Evolutionary conservation across 2,329 filamentous ascomycete genomes (phyloP).

Genomic region (Aspergillus phoenicis): DNA sequence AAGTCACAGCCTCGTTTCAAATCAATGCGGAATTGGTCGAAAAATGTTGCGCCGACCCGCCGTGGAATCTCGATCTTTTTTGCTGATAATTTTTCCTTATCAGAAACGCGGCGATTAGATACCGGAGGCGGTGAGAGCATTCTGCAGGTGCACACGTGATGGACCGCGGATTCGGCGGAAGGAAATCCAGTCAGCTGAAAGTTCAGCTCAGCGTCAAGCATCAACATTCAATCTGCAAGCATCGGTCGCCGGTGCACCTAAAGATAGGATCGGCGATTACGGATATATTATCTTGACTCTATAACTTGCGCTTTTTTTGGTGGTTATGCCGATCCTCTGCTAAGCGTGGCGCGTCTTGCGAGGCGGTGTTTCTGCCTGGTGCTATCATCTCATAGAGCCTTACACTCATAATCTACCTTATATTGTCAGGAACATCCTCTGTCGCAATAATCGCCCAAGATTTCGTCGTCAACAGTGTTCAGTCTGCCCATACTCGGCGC

Average conservation of each 20-base stretch:
- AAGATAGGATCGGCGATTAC: neutral
- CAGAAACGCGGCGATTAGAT: slow-evolving; percentile 33
- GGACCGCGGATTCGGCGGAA: slow-evolving; percentile 19
- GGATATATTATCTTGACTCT: neutral
- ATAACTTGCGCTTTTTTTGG: neutral
- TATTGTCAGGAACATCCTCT: slow-evolving; percentile 2
- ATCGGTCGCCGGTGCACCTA: neutral
- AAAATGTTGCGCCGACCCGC: neutral
- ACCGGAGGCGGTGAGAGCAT: slow-evolving; percentile 29
- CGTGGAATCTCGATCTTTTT: slow-evolving; percentile 1
- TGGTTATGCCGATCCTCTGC: slow-evolving; percentile 10
- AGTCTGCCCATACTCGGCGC: slow-evolving; percentile 24
- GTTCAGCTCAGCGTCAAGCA: slow-evolving; percentile 2
- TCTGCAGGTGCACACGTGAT: slow-evolving; percentile 20
- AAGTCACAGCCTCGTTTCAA: neutral
- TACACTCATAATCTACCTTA: slow-evolving; percentile 9
- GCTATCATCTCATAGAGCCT: slow-evolving; percentile 8
- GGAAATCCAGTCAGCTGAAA: slow-evolving; percentile 6
- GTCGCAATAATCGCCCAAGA: slow-evolving; percentile 35
- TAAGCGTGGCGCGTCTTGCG: slow-evolving; percentile 21
- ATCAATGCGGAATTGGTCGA: neutral
- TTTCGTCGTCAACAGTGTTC: slow-evolving; percentile 32
- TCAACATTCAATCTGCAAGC: neutral
- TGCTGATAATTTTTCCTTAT: slow-evolving; percentile 14
- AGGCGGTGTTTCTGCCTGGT: slow-evolving; percentile 19